Evolutionary conservation across 768 basidiomycete genomes (phyloP).

Genomic region (Auriscalpium orientale): DNA sequence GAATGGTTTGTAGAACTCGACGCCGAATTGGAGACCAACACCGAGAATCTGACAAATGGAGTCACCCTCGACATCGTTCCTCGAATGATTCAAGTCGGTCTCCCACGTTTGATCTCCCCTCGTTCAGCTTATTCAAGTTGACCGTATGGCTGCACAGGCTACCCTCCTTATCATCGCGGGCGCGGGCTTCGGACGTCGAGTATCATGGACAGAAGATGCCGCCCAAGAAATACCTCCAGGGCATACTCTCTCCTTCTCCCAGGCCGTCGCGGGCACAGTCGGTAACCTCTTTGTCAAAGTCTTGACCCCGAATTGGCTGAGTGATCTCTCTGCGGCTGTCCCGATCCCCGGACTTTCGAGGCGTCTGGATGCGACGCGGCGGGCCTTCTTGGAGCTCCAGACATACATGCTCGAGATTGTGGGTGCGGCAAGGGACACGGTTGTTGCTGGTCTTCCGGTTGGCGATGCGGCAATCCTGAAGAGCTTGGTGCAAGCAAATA

Average conservation of each 20-base stretch:
- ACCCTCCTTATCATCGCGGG: constrained; percentile 34
- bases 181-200: constrained; percentile 34
- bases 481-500: constrained; percentile 42
- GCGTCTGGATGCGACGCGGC: constrained; percentile 20
- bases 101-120: background rate
- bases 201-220: constrained; percentile 27
- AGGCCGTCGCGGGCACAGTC: constrained; percentile 27
- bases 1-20: background rate
- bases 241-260: constrained; percentile 28
- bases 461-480: constrained; percentile 33
- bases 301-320: constrained; percentile 29
- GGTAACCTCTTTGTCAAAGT: constrained; percentile 17
- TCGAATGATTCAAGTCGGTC: background rate
- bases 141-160: constrained; percentile 14
- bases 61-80: background rate
- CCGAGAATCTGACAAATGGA: background rate
- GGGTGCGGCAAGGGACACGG: constrained; percentile 28
- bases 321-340: constrained; percentile 15
- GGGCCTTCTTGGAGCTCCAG: constrained; percentile 30
- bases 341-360: constrained; percentile 31
- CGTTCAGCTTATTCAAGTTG: background rate
- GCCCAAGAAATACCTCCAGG: constrained; percentile 19
- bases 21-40: background rate
- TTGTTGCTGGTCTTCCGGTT: constrained; percentile 17
- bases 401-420: constrained; percentile 36